These are phyloP conservation scores for Vitis labrusca DNA, from an alignment of 164 flowering plant species.

Conservation along the genomic window DNA sequence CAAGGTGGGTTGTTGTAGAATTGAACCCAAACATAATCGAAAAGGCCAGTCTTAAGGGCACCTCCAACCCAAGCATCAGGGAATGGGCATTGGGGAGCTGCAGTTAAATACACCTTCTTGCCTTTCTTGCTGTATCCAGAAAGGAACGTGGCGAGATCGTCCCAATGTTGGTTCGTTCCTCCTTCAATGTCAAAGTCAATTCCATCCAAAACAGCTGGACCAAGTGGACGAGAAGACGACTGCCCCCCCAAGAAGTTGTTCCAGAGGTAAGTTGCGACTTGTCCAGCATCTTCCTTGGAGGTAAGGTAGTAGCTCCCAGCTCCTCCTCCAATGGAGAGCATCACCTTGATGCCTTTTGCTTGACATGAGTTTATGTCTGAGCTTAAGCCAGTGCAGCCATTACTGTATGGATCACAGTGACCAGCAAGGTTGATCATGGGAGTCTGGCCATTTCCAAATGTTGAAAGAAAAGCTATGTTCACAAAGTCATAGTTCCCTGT, in stretches of 20 bases:
- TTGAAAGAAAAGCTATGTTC: constrained; percentile 34
- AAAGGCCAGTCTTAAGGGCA: constrained; percentile 35
- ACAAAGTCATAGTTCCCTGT: constrained; percentile 30
- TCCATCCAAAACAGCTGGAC: constrained; percentile 35
- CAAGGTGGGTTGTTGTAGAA: constrained; percentile 45
- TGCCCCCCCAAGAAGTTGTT: constrained; percentile 31
- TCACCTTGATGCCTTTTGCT: constrained; percentile 22
- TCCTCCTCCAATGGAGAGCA: constrained; percentile 37
- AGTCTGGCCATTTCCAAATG: constrained; percentile 34
- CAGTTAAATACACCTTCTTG: constrained; percentile 33
- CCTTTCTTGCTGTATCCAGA: constrained; percentile 17
- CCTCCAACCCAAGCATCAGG: constrained; percentile 31
- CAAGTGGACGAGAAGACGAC: constrained; percentile 30
- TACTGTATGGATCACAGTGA: constrained; percentile 34
- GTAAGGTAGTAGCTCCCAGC: constrained; percentile 28
- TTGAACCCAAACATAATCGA: constrained; percentile 37
- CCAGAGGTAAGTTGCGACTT: constrained; percentile 32
- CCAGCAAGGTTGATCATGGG: constrained; percentile 38
- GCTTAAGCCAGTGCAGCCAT: constrained; percentile 29
- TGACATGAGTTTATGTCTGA: constrained; percentile 27
- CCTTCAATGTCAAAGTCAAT: constrained; percentile 40
- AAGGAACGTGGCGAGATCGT: constrained; percentile 27
- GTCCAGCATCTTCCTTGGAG: constrained; percentile 26
- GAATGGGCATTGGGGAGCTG: constrained; percentile 38
- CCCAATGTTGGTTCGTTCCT: constrained; percentile 22